Conservation (phyloP, 208 protist species). For the Acanthamoeba triangularis region DNA sequence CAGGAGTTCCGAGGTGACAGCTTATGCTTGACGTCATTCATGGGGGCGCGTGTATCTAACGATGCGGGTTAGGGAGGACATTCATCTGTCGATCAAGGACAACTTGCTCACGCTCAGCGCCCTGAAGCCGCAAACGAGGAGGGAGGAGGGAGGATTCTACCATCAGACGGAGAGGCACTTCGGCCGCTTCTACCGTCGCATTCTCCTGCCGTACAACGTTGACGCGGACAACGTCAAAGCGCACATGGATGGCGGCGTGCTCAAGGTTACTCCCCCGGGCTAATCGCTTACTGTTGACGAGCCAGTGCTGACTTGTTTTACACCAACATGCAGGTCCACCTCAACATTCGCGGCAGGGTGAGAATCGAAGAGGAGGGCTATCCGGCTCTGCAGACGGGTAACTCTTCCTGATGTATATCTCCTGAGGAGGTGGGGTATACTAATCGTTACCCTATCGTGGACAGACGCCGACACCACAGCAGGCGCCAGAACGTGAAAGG, state of each 20-base stretch:
- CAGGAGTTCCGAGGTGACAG: background rate
- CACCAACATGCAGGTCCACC: background rate
- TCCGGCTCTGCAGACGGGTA: background rate
- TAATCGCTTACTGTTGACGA: background rate
- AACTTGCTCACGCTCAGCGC: conserved; percentile 38
- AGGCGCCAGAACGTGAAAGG: background rate
- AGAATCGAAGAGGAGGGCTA: background rate
- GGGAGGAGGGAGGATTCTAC: conserved; percentile 50
- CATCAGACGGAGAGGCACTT: conserved; percentile 64
- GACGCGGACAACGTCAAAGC: conserved; percentile 1
- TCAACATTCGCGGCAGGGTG: conserved; percentile 5
- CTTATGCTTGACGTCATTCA: background rate
- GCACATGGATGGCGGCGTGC: conserved; percentile 34
- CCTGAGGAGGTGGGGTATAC: too few relatives aligned
- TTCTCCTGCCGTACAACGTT: conserved; percentile 30
- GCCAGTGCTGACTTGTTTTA: background rate
- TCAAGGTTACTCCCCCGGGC: background rate
- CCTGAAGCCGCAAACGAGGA: conserved; percentile 54
- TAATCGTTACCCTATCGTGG: background rate
- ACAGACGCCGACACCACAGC: background rate
- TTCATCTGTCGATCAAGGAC: conserved; percentile 1
- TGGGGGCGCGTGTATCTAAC: background rate
- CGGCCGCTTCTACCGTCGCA: conserved; percentile 49
- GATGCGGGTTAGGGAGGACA: background rate
- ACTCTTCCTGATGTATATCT: too few relatives aligned